Evolutionary conservation across 2,329 filamentous ascomycete genomes (phyloP), one percentile per base, ranked within the genome.

Genomic region (Cladobotryum protrusum): DNA sequence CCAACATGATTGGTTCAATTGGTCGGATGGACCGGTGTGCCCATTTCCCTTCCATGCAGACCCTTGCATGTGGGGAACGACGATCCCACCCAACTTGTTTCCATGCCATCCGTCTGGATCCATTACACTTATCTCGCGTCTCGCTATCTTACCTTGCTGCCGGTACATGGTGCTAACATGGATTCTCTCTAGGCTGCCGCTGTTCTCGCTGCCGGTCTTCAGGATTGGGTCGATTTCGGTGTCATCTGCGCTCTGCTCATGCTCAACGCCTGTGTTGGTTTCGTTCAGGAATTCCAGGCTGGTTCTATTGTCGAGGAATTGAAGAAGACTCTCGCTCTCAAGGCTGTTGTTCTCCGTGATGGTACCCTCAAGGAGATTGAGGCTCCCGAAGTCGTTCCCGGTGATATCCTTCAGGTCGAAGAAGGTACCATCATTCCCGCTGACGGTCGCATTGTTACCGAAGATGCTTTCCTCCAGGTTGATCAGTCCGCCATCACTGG

Each of bases 401-500:
- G 89, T 69, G 89, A 95, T 75, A 91, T 95, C 62, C 78, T 95
- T 54, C 86, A 91, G 69, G 80, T 95, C 56, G 89, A 95, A 70
- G 89, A 95, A 36, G 90, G 89, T 72, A 92, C 88, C 56, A 95
- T 95, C 60, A 87, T 95, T 60, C 87, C 89, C 56, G 90, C 89
- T 58, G 90, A 96, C 70, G 89, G 89, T 59, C 85, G 85, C 58
- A 85, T 95, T 61, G 83, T 93, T 56, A 90, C 87, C 62, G 85
- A 91, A 61, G 83, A 85, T 67, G 86, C 87, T 54, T 90, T 89
- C 76, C 79, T 92, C 54, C 89, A 95, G 73, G 86, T 95, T 56
- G 89, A 96, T 70, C 90, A 95, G 75, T 95, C 89, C 53, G 83
- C 88, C 67, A 89, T 95, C 66, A 95, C 90, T 52, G 89, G 90